Percentiles rank a stretch among this genome's conserved stretches.
Evolutionary conservation across 1,284 basidiomycete genomes (phyloP).

Genomic region (Cryptococcus sp.): DNA sequence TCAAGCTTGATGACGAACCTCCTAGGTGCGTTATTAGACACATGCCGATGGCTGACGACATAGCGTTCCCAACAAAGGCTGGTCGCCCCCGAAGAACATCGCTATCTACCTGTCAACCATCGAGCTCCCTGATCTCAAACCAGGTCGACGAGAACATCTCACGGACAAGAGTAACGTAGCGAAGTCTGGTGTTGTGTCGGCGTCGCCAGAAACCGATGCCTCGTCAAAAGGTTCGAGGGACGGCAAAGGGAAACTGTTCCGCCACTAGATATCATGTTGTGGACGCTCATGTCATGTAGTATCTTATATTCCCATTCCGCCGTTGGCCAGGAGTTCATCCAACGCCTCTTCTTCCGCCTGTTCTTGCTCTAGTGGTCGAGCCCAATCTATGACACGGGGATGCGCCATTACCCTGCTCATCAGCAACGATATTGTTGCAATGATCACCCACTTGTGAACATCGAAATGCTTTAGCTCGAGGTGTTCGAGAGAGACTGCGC

Average conservation of each 20-base stretch:
- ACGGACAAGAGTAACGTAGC: background rate
- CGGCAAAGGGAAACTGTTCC: no score
- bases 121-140: constrained; percentile 49
- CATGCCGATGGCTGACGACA: background rate
- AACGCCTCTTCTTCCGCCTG: constrained; percentile 30
- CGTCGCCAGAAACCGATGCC: no score
- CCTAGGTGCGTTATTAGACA: constrained; percentile 6
- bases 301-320: constrained; percentile 6
- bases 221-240: no score
- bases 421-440: background rate
- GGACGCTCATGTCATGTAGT: no score
- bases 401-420: constrained; percentile 27
- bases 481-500: constrained; percentile 37
- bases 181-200: background rate
- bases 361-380: constrained; percentile 23
- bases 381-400: constrained; percentile 27
- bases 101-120: constrained; percentile 50
- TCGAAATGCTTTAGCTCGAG: constrained; percentile 34
- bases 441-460: constrained; percentile 18
- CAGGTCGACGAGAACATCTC: constrained; percentile 20
- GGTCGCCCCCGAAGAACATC: constrained; percentile 43
- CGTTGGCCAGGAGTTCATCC: constrained; percentile 19
- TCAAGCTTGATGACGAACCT: constrained; percentile 45
- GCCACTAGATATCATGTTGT: no score
- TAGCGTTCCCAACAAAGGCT: constrained; percentile 5